A percentile compares a stretch with the other conserved stretches of the same genome.
phyloP scores from a whole-genome alignment of 495 filamentous ascomycete species.

The Aspergillus mulundensis region DNA sequence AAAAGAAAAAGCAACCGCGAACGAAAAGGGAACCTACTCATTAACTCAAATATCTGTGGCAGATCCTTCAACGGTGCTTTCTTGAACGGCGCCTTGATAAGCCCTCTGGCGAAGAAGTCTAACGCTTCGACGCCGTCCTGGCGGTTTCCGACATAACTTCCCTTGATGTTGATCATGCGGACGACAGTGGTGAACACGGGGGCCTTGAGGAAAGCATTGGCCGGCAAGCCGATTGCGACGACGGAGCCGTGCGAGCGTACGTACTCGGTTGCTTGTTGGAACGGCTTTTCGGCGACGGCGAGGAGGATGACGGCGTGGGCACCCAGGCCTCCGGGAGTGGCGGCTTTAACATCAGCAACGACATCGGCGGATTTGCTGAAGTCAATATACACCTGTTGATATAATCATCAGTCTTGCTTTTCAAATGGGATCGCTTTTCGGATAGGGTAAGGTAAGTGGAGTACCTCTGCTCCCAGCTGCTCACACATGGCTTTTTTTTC shows the following conservation, averaged over 20 bases:
- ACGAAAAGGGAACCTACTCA: conserved; percentile 40
- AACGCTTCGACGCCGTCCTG: conserved; percentile 83
- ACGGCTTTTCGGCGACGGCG: conserved; percentile 82
- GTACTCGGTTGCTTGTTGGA: conserved; percentile 89
- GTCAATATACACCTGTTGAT: conserved; percentile 59
- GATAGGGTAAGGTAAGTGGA: not conserved
- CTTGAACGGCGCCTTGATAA: conserved; percentile 87
- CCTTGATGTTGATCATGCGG: conserved; percentile 88
- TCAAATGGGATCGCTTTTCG: not conserved
- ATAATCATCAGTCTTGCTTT: not conserved
- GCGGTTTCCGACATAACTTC: conserved; percentile 87
- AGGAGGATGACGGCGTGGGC: conserved; percentile 85
- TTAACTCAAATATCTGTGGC: conserved; percentile 68
- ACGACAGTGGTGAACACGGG: conserved; percentile 84
- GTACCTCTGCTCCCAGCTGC: conserved; percentile 57
- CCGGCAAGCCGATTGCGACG: conserved; percentile 82
- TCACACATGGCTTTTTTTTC: conserved; percentile 70
- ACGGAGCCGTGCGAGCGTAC: conserved; percentile 77
- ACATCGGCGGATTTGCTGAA: conserved; percentile 69
- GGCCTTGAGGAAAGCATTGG: conserved; percentile 70
- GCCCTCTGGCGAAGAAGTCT: conserved; percentile 78
- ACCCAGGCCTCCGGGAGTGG: conserved; percentile 72
- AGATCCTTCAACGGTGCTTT: conserved; percentile 72
- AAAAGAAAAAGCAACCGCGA: not conserved
- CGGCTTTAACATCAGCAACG: conserved; percentile 73